Base-by-base conservation (phyloP, 352 stramenopile species). In the Phytophthora sp. region DNA sequence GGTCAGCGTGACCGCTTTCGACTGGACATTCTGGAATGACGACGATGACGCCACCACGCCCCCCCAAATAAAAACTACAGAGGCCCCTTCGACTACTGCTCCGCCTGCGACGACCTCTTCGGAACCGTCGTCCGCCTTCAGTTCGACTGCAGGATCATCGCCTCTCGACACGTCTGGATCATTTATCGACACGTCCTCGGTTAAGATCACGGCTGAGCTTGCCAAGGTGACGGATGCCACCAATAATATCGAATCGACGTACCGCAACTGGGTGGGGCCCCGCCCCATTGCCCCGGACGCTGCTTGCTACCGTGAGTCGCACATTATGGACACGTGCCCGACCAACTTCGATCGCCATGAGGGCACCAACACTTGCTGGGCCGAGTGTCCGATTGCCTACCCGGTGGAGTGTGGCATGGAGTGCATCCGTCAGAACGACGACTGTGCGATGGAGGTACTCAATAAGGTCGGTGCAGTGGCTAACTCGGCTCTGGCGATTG, bases 381-480 rank as follows among this genome's bases (percentile, higher is more conserved):
- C 76, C 6, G 62, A 82, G 39, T 88, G 80, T 35, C 80, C 80
- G 7, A 52, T 88, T 23, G 71, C 80, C 27, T 90, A 88, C 63
- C 80, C 80, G 0, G 78, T 90, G 9, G 66, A 80, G 42, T 89
- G 80, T 36, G 80, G 73, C 35, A 73, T 84, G 69, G 76, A 89
- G 46, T 86, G 80, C 50, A 66, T 86, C 31, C 77, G 72, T 13
- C 79, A 88, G 58, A 88, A 82, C 71, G 67, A 77, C 46, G 76
- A 85, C 58, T 89, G 80, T 56, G 63, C 52, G 9, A 63, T 66
- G 13, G 68, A 80, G 21, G 51, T 77, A 0, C 16, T 82, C 6
- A 67, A 63, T 24, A 84, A 86, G 59, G 46, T 75, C n/a, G 61
- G 36, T 4, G 52, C 66, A 4, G 63, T 88, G 7, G 65, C 50